Evolutionary conservation across 495 filamentous ascomycete genomes (phyloP).

Genomic region (Lindgomyces ingoldianus): DNA sequence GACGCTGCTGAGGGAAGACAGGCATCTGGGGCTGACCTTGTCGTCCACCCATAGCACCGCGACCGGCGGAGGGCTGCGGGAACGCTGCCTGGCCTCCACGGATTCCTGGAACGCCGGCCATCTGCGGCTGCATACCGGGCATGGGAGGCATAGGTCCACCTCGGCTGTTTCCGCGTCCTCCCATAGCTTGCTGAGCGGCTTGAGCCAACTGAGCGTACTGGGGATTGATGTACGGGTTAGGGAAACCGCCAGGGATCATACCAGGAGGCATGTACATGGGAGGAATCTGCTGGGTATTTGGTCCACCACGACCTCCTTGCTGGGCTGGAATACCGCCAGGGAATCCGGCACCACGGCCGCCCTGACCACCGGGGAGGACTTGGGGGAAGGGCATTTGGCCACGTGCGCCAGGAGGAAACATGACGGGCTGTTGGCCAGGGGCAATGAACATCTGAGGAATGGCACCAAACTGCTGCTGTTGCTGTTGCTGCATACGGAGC

Average conservation of each 20-base stretch:
- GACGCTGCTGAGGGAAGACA: constrained; percentile 56
- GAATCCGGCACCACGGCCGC: constrained; percentile 80
- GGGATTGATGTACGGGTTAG: constrained; percentile 42
- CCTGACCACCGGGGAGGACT: constrained; percentile 78
- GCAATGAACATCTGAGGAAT: constrained; percentile 90
- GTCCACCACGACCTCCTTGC: constrained; percentile 80
- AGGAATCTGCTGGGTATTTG: constrained; percentile 73
- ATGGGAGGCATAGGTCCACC: constrained; percentile 77
- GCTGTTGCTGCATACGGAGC: constrained; percentile 92
- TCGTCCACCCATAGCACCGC: constrained; percentile 29
- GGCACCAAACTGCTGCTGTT: constrained; percentile 75
- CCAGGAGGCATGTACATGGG: constrained; percentile 72
- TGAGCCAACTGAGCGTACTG: constrained; percentile 45
- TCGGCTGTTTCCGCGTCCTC: constrained; percentile 69
- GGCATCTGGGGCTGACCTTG: constrained; percentile 30
- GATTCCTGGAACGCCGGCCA: constrained; percentile 64
- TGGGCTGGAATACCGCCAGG: constrained; percentile 74
- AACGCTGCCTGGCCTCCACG: constrained; percentile 54
- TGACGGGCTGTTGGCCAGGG: constrained; percentile 77
- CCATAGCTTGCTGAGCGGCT: constrained; percentile 61
- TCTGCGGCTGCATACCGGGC: constrained; percentile 63
- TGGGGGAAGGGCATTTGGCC: constrained; percentile 80
- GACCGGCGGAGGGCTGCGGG: constrained; percentile 24
- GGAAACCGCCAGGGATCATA: constrained; percentile 65
- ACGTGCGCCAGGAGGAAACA: constrained; percentile 69